Percentiles rank a stretch among this genome's conserved stretches.
Conservation (phyloP, 2,329 filamentous ascomycete species). For the Alternaria consortialis region DNA sequence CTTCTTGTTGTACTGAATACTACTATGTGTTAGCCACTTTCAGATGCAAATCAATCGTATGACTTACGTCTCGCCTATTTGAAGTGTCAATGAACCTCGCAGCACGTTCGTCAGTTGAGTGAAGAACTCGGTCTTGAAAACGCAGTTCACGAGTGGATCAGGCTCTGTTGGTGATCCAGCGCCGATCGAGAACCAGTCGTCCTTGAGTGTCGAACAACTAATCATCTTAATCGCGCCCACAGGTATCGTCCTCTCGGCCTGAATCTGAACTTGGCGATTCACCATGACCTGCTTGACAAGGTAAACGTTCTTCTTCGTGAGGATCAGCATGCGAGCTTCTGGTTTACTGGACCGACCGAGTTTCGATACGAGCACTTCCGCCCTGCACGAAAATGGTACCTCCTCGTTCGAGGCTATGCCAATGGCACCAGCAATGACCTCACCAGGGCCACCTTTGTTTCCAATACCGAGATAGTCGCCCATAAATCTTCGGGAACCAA, state of each 20-base stretch:
- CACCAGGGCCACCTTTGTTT: constrained; percentile 79
- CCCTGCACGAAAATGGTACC: constrained; percentile 88
- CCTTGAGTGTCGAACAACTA: constrained; percentile 79
- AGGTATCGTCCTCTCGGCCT: constrained; percentile 81
- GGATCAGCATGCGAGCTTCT: constrained; percentile 81
- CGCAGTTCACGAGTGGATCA: constrained; percentile 90
- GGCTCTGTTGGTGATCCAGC: constrained; percentile 90
- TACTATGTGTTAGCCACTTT: constrained; percentile 43
- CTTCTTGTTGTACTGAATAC: constrained; percentile 96
- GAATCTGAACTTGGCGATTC: constrained; percentile 82
- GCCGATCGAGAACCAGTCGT: constrained; percentile 97
- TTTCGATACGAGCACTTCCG: constrained; percentile 89
- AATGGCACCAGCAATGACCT: constrained; percentile 79
- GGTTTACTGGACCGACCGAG: constrained; percentile 96
- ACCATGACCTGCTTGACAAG: constrained; percentile 84
- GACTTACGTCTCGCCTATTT: constrained; percentile 74
- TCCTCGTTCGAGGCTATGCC: constrained; percentile 76
- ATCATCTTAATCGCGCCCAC: constrained; percentile 90
- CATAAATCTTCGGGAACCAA: constrained; percentile 90
- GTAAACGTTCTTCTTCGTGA: constrained; percentile 88
- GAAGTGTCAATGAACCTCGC: constrained; percentile 81
- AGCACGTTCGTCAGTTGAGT: constrained; percentile 86
- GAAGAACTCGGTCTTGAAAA: constrained; percentile 97
- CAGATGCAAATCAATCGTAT: background rate
- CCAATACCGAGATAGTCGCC: constrained; percentile 94